Evolutionary conservation across 2,329 filamentous ascomycete species (phyloP), one percentile per base, ranked within the genome.

Genomic region (Hymenoscyphus linearis): DNA sequence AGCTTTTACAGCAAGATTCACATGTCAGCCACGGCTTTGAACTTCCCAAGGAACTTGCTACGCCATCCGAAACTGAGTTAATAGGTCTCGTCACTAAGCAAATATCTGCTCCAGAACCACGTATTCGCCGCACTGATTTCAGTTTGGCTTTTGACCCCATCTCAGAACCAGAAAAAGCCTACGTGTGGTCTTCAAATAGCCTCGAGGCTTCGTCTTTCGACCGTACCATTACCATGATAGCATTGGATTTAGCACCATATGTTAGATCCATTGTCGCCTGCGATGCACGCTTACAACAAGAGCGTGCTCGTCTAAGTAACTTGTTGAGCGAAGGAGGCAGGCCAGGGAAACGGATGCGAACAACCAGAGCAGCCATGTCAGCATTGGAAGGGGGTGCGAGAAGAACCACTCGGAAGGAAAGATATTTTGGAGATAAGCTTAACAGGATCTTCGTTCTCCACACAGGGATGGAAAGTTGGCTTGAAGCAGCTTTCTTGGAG

Each of bases 161-260:
- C 60, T 82, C 85, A 1, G 73, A 76, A 2, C 76, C 79, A 0
- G 80, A 82, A 34, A 82, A 80, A 64, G 69, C 73, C 1, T 70
- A 59, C 55, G 63, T 71, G 16, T 66, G 70, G 40, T 64, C 7
- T 70, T 34, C 71, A 75, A 1, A 73, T 71, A 18, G 78, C 78
- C 79, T 91, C 1, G 83, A 85, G 36, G 80, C 88, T 0, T 93
- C 90, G 0, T 85, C 88, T 0, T 91, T 96, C 66, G 91, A 96
- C 68, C 85, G 89, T 52, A 85, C 85, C 0, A 77, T 89, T 68
- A 73, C 75, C 0, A 78, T 87, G 22, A 84, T 96, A 35, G 81
- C 84, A 0, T 77, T 87, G 13, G 95, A 99, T 65, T 79, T 98
- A 1, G 93, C 92, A 0, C 95, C 96, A 0, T 98, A 91, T 73